Conservation (phyloP, 345 rosid genomes). For the Barbarea vulgaris region DNA sequence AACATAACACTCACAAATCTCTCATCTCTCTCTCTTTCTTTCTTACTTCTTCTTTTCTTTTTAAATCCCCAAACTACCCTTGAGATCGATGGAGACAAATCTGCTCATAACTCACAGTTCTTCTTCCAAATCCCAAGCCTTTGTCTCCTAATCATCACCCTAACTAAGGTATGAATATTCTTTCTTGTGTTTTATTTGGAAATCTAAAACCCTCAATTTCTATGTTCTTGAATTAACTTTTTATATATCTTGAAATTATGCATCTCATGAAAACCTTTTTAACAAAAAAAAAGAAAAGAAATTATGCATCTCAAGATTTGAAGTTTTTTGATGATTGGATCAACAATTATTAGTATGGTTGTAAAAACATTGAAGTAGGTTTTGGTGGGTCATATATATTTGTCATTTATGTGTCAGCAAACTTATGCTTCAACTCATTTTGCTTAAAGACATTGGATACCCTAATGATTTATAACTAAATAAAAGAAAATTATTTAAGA, state of each 20-base stretch:
- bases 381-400: constrained; percentile 5
- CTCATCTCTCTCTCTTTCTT: neutral
- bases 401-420: constrained; percentile 6
- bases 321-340: constrained; percentile 22
- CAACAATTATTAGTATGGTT: constrained; percentile 1
- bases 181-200: neutral
- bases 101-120: constrained; percentile 20
- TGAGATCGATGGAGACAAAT: constrained; percentile 17
- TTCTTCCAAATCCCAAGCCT: constrained; percentile 30
- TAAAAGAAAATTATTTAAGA: neutral
- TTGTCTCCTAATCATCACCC: constrained; percentile 3
- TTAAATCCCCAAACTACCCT: neutral
- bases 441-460: constrained; percentile 31
- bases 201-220: neutral
- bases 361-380: neutral
- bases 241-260: neutral
- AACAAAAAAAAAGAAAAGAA: no score
- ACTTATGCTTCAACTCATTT: neutral
- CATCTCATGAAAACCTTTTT: no score
- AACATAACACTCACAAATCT: constrained; percentile 31
- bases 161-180: constrained; percentile 16
- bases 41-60: constrained; percentile 1
- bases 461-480: neutral
- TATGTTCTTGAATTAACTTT: constrained; percentile 3
- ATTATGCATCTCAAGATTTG: constrained; percentile 1